Evolutionary conservation across 2,329 filamentous ascomycete genomes (phyloP).

Genomic region (Sporothrix dimorphospora): DNA sequence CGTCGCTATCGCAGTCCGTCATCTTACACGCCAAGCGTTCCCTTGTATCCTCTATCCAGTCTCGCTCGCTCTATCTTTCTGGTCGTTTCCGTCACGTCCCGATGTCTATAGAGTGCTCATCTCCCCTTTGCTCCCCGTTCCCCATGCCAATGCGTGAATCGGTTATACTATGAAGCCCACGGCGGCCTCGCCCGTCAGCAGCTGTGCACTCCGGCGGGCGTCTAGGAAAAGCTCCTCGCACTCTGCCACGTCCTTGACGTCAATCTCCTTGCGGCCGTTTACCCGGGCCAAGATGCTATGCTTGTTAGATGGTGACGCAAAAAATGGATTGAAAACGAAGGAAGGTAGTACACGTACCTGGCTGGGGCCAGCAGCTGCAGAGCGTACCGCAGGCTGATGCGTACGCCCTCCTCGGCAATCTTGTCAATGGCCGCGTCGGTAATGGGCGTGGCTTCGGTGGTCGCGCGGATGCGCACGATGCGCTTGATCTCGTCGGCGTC

Average conservation of each 20-base stretch:
- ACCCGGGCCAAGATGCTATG: conserved; percentile 82
- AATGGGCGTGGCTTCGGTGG: conserved; percentile 78
- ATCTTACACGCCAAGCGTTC: not conserved
- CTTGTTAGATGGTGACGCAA: conserved; percentile 15
- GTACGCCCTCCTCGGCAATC: conserved; percentile 82
- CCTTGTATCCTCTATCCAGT: not conserved
- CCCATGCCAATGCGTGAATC: not conserved
- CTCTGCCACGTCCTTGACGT: conserved; percentile 75
- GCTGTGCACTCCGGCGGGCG: conserved; percentile 73
- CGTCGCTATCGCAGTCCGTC: not conserved
- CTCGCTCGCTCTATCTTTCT: not conserved
- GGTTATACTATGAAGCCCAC: conserved; percentile 65
- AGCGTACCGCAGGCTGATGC: conserved; percentile 89
- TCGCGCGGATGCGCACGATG: conserved; percentile 83
- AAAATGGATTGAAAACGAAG: conserved; percentile 35
- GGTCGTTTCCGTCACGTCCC: not conserved
- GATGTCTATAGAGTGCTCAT: not conserved
- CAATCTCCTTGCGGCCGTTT: conserved; percentile 75
- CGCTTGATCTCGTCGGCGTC: conserved; percentile 85
- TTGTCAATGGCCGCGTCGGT: conserved; percentile 83
- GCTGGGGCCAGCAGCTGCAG: conserved; percentile 88
- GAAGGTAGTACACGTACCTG: conserved; percentile 50
- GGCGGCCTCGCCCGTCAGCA: conserved; percentile 66
- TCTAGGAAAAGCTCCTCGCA: conserved; percentile 85
- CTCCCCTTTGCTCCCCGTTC: not conserved